Evolutionary conservation across 2,329 filamentous ascomycete species (phyloP), one percentile per base, ranked within the genome.

Genomic region (Parastagonospora nodorum): DNA sequence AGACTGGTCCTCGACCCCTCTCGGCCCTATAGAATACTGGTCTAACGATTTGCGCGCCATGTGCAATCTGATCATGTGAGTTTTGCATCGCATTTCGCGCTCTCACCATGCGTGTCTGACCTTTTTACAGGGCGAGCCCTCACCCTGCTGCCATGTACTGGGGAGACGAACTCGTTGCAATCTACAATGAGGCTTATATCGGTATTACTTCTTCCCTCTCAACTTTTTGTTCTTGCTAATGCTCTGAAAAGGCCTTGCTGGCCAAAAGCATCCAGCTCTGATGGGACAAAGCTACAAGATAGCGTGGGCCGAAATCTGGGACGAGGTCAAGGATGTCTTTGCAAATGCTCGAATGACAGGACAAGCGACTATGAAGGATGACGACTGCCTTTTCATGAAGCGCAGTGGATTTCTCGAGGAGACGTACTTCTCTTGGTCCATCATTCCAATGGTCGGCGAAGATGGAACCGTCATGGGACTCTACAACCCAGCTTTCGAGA

Each of bases 321-420:
- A 84, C 16, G 83, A 86, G 5, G 80, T 93, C 9, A 81, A 85
- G 56, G 85, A 85, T 2, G 81, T 89, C 0, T 89, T 94, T 57
- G 77, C 81, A 14, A 84, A 78, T 53, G 90, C 89, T 0, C 83
- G 82, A 70, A 73, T 82, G 33, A 88, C 85, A 4, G 90, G 89
- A 0, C 86, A 92, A 74, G 88, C 89, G 0, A 91, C 87, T 0
- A 90, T 92, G 88, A 93, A 92, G 70, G 86, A 92, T 58, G 90
- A 94, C 61, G 88, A 93, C 56, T 85, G 84, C 49, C 77, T 93
- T 1, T 91, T 92, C 63, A 81, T 94, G 29, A 78, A 82, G 40
- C 83, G 90, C 7, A 83, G 84, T 55, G 84, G 85, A 1, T 90
- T 83, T 54, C 73, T 90, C 1, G 89, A 95, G 71, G 90, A 94